Conservation (phyloP, 306 rosid genomes). For the Begonia fuchsioides region DNA sequence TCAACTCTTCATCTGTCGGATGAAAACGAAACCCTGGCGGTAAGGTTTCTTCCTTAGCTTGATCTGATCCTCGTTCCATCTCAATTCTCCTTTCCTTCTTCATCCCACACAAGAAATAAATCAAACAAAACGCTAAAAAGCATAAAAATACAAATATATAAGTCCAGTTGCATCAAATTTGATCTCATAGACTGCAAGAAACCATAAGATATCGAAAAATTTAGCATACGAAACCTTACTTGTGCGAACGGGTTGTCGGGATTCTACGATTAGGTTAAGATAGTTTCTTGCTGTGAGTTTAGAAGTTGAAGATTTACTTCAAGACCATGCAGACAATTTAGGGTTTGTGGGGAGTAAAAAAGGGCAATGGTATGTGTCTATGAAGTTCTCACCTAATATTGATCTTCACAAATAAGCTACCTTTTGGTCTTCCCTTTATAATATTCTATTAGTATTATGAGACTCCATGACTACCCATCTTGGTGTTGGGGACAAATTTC, state of each 20-base stretch:
- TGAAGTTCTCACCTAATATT: constrained; percentile 75
- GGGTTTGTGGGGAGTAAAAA: constrained; percentile 17
- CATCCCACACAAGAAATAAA: constrained; percentile 7
- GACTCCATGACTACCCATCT: not conserved
- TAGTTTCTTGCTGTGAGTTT: too few species aligned
- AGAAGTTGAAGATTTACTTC: constrained; percentile 12
- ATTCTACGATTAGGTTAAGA: too few species aligned
- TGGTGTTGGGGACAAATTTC: not conserved
- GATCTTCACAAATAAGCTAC: constrained; percentile 49
- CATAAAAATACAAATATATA: too few species aligned
- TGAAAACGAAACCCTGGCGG: constrained; percentile 92
- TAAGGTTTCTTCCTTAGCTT: constrained; percentile 44
- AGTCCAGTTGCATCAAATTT: too few species aligned
- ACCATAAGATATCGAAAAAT: too few species aligned
- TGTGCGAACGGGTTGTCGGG: too few species aligned
- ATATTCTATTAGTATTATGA: not conserved
- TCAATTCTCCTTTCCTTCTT: constrained; percentile 19
- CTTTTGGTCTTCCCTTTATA: not conserved
- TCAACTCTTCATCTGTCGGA: constrained; percentile 87
- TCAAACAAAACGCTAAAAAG: too few species aligned
- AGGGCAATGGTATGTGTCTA: constrained; percentile 24
- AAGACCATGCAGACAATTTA: constrained; percentile 45
- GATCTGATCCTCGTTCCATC: constrained; percentile 24
- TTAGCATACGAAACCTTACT: too few species aligned
- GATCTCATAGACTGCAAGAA: too few species aligned